Evolutionary conservation across 2,329 filamentous ascomycete genomes (phyloP).

Genomic region (Gnomoniopsis sp.): DNA sequence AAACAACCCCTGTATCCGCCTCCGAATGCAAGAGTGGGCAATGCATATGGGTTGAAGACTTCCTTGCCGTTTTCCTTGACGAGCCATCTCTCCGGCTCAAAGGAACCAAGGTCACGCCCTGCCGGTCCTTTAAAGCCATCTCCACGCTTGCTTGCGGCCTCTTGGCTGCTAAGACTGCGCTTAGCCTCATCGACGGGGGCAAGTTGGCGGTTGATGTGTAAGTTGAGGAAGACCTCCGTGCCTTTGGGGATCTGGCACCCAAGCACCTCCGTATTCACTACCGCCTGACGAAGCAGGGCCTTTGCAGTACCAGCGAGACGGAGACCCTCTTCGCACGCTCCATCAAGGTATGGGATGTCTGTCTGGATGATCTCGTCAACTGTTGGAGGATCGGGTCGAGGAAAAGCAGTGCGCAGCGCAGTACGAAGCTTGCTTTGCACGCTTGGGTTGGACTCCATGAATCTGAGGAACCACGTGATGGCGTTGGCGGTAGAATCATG

Average conservation of each 20-base stretch:
- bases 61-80: slow-evolving; percentile 23
- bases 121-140: slow-evolving; percentile 22
- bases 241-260: slow-evolving; percentile 37
- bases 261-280: slow-evolving; percentile 35
- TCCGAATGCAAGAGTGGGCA: slow-evolving; percentile 33
- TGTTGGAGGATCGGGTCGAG: slow-evolving; percentile 24
- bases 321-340: slow-evolving; percentile 36
- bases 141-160: slow-evolving; percentile 26
- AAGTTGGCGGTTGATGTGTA: slow-evolving; percentile 12
- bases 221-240: slow-evolving; percentile 27
- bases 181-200: slow-evolving; percentile 25
- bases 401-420: slow-evolving; percentile 23
- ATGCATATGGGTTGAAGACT: slow-evolving; percentile 30
- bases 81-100: slow-evolving; percentile 39
- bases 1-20: slow-evolving; percentile 34
- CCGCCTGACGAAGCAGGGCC: slow-evolving; percentile 27
- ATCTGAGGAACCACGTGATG: slow-evolving; percentile 25
- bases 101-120: slow-evolving; percentile 24
- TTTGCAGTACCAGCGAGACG: slow-evolving; percentile 28
- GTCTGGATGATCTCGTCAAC: slow-evolving; percentile 28
- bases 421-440: slow-evolving; percentile 15
- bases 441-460: slow-evolving; percentile 15
- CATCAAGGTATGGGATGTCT: slow-evolving; percentile 39
- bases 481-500: slow-evolving; percentile 43
- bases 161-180: slow-evolving; percentile 27